Conservation (phyloP, 2,329 filamentous ascomycete genomes). For the Ceratocystis variospora region DNA sequence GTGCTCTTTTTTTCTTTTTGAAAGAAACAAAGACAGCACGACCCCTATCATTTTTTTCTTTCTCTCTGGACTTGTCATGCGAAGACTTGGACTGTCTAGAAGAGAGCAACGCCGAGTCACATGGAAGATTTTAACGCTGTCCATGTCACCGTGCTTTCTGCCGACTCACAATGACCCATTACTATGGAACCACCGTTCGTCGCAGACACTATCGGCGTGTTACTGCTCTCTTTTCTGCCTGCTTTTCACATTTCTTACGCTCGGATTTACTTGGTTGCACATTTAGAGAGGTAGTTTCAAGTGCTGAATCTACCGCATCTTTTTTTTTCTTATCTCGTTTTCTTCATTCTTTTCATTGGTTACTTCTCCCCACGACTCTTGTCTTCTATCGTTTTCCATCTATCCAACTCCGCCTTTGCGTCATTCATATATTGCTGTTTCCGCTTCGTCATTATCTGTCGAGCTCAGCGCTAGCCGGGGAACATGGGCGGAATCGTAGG, state of each 20-base stretch:
- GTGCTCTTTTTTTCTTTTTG: no score
- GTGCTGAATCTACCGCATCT: constrained; percentile 14
- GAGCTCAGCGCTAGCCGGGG: no score
- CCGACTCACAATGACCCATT: neutral
- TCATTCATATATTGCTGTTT: neutral
- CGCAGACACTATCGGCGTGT: neutral
- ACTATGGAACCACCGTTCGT: neutral
- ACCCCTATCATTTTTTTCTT: neutral
- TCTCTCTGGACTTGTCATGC: neutral
- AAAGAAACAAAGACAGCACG: neutral
- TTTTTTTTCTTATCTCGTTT: constrained; percentile 4
- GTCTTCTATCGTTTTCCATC: neutral
- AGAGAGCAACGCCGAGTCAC: neutral
- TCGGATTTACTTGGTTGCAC: constrained; percentile 3
- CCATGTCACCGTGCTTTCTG: constrained; percentile 3
- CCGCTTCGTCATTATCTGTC: no score
- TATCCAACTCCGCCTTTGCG: neutral
- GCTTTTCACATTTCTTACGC: constrained; percentile 1
- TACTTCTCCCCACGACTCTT: neutral
- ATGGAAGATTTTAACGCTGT: neutral
- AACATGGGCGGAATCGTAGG: neutral
- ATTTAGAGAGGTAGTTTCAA: constrained; percentile 11
- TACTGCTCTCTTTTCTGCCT: constrained; percentile 3
- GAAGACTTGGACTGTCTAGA: neutral
- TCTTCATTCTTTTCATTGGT: neutral